Evolutionary conservation across 139 green algal species (phyloP).

Genomic region (Chlamydomonas sphaeroides): DNA sequence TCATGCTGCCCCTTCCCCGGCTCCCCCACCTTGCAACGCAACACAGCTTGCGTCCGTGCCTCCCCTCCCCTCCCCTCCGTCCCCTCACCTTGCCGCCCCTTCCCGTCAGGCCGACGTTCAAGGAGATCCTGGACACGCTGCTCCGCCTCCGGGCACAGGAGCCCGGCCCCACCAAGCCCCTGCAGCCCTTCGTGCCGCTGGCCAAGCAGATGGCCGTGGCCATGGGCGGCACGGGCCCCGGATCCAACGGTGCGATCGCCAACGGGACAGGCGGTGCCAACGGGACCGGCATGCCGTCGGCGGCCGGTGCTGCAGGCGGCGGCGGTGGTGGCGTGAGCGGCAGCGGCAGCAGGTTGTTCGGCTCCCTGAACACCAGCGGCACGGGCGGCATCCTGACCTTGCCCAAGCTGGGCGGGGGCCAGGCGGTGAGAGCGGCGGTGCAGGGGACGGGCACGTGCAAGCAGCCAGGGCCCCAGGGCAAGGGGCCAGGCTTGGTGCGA

Average conservation of each 20-base stretch:
- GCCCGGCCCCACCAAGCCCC: not conserved
- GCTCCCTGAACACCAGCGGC: not conserved
- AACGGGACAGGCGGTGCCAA: not conserved
- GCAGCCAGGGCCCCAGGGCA: too few relatives aligned
- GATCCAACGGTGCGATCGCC: not conserved
- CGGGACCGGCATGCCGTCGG: not conserved
- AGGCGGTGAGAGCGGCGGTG: too few relatives aligned
- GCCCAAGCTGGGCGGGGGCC: not conserved
- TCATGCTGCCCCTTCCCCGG: not conserved
- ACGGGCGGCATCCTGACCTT: not conserved
- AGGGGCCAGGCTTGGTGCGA: too few relatives aligned
- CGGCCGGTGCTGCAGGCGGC: too few relatives aligned
- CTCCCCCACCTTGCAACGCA: too few relatives aligned
- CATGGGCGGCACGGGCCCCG: too few relatives aligned
- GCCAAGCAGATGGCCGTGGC: constrained; percentile 12
- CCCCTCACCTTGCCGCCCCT: too few relatives aligned
- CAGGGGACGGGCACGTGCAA: too few relatives aligned
- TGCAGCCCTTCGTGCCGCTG: constrained; percentile 1
- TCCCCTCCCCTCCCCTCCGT: too few relatives aligned
- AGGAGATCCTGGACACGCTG: constrained; percentile 42
- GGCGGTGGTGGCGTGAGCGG: not conserved
- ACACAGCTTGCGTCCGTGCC: not conserved
- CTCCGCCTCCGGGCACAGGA: constrained; percentile 4
- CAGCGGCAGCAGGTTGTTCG: not conserved
- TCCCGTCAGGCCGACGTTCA: constrained; percentile 40